Evolutionary conservation across 2,329 filamentous ascomycete genomes (phyloP).

Genomic region (Pseudogymnoascus sp.): DNA sequence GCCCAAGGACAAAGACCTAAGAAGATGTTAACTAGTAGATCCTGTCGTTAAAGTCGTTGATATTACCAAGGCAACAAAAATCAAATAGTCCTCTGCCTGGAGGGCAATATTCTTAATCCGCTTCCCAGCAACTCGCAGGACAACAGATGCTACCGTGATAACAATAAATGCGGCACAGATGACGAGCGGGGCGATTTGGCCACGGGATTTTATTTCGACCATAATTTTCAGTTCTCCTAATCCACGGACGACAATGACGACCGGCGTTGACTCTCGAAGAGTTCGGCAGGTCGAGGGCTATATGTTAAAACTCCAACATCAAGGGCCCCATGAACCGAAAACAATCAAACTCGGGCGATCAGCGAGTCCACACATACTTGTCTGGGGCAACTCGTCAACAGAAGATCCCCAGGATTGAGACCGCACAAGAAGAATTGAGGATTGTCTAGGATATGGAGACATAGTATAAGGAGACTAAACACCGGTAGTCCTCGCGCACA

Average conservation of each 20-base stretch:
- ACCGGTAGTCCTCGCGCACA: not conserved
- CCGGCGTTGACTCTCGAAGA: not conserved
- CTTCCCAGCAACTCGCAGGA: not conserved
- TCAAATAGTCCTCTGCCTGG: constrained; percentile 36
- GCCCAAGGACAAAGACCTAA: not conserved
- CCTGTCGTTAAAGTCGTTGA: not conserved
- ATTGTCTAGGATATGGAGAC: not conserved
- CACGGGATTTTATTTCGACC: not conserved
- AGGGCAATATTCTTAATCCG: constrained; percentile 16
- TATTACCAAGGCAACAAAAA: constrained; percentile 27
- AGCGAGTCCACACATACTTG: not conserved
- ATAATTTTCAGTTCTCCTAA: not conserved
- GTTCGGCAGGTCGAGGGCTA: not conserved
- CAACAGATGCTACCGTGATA: not conserved
- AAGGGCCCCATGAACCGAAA: not conserved
- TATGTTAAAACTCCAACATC: not conserved
- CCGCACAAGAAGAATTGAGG: not conserved
- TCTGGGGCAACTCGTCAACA: not conserved
- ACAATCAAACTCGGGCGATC: not conserved
- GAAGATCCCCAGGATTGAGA: not conserved
- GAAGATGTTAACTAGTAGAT: not conserved
- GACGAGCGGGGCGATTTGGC: not conserved
- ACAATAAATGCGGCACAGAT: not conserved
- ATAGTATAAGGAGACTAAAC: not conserved
- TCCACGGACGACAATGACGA: not conserved